Conservation (phyloP, 2,329 filamentous ascomycete species). For the Pseudopyricularia cyperi region DNA sequence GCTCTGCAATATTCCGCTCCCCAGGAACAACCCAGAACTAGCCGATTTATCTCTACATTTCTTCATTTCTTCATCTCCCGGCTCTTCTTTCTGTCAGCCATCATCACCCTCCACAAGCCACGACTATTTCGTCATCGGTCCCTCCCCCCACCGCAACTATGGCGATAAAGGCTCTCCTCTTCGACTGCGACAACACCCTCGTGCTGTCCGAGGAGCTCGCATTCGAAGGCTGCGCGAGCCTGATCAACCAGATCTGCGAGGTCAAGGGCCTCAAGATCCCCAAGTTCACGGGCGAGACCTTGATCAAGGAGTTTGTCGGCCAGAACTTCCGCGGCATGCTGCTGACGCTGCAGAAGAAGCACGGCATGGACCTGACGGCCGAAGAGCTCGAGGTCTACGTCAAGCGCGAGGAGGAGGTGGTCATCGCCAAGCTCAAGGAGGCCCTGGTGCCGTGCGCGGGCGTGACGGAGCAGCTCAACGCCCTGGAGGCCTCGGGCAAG, state of each 20-base stretch:
- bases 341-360: slow-evolving; percentile 58
- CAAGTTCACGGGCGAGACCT: slow-evolving; percentile 64
- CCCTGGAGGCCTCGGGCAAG: slow-evolving; percentile 44
- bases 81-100: too few relatives aligned
- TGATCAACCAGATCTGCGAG: slow-evolving; percentile 75
- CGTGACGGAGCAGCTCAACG: slow-evolving; percentile 53
- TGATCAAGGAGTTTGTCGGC: slow-evolving; percentile 80
- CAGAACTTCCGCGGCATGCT: slow-evolving; percentile 95
- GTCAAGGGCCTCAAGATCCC: slow-evolving; percentile 41
- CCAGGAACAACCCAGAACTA: too few relatives aligned
- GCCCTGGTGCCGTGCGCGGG: slow-evolving; percentile 56
- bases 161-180: slow-evolving; percentile 55
- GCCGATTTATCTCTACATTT: too few relatives aligned
- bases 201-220: slow-evolving; percentile 83
- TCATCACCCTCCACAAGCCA: not conserved
- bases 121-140: too few relatives aligned
- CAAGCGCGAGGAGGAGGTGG: slow-evolving; percentile 63
- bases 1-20: too few relatives aligned
- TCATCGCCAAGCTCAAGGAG: slow-evolving; percentile 66
- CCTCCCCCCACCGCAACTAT: too few relatives aligned
- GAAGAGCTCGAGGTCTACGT: slow-evolving; percentile 66
- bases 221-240: slow-evolving; percentile 80
- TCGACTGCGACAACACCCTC: slow-evolving; percentile 84
- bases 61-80: too few relatives aligned
- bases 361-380: slow-evolving; percentile 55